Conservation (phyloP, 495 filamentous ascomycete genomes). For the Xanthoparmelia taractica region DNA sequence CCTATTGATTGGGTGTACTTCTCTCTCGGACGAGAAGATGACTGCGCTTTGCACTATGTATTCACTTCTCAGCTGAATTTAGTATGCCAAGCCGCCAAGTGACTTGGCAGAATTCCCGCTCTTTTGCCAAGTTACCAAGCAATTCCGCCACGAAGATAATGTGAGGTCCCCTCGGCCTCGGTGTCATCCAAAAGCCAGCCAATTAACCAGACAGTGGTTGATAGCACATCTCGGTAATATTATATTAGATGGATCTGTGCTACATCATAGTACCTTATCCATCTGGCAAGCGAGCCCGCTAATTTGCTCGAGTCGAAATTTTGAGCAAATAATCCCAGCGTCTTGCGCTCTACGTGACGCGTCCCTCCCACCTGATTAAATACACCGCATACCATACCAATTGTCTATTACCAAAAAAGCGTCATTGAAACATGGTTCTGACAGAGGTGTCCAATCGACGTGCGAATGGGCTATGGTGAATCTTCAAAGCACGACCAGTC, state of each 20-base stretch:
- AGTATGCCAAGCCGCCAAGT: neutral
- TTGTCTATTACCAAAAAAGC: slow-evolving; percentile 1
- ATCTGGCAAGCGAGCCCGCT: neutral
- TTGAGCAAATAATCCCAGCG: neutral
- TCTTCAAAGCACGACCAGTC: neutral
- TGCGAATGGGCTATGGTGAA: neutral
- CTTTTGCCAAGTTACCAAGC: slow-evolving; percentile 4
- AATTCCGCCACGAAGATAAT: neutral
- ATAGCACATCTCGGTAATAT: neutral
- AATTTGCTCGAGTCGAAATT: neutral
- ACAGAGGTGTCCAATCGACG: neutral
- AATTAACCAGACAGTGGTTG: too few species aligned
- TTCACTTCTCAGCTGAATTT: too few species aligned
- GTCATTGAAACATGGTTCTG: neutral
- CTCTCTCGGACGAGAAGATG: too few species aligned
- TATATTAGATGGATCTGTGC: neutral
- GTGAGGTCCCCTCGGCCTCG: neutral
- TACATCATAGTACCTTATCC: neutral
- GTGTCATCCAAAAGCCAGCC: neutral
- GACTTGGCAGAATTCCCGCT: slow-evolving; percentile 1
- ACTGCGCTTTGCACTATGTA: too few species aligned
- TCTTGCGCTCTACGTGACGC: slow-evolving; percentile 8
- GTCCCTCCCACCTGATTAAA: neutral
- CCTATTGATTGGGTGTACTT: too few species aligned
- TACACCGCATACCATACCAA: neutral